Conservation (phyloP, 345 rosid genomes). For the Isatis tinctoria region DNA sequence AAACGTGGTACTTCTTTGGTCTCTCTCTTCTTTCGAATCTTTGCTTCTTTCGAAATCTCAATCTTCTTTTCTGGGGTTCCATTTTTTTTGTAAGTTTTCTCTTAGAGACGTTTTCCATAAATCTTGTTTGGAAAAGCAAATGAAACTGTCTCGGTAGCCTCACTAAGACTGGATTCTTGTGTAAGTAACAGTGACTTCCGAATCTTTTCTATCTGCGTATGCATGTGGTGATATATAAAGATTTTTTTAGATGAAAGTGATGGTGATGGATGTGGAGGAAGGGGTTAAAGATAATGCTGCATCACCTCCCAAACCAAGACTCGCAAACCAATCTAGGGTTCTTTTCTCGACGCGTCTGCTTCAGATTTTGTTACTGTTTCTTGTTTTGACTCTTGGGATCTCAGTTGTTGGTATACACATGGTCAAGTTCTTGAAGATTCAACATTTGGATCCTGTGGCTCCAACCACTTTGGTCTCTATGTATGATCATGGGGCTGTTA, state of each 20-base stretch:
- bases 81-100: not conserved
- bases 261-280: conserved; percentile 44
- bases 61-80: not conserved
- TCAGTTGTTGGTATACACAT: conserved; percentile 48
- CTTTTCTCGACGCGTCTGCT: conserved; percentile 38
- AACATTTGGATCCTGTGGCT: conserved; percentile 26
- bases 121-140: not conserved
- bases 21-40: not conserved
- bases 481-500: conserved; percentile 26
- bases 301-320: conserved; percentile 24
- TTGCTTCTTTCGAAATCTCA: not conserved
- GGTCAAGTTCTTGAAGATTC: conserved; percentile 36
- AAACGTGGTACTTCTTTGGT: not conserved
- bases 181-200: not conserved
- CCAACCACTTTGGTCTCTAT: conserved; percentile 34
- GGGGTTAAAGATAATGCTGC: conserved; percentile 37
- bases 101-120: not conserved
- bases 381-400: conserved; percentile 46
- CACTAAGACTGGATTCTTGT: too few relatives aligned
- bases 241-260: conserved; percentile 21
- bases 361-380: conserved; percentile 42
- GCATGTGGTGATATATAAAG: not conserved
- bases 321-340: conserved; percentile 32
- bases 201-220: too few relatives aligned
- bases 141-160: not conserved